phyloP scores from a whole-genome alignment of 495 filamentous ascomycete genomes.

The Hypoxylon trugodes region DNA sequence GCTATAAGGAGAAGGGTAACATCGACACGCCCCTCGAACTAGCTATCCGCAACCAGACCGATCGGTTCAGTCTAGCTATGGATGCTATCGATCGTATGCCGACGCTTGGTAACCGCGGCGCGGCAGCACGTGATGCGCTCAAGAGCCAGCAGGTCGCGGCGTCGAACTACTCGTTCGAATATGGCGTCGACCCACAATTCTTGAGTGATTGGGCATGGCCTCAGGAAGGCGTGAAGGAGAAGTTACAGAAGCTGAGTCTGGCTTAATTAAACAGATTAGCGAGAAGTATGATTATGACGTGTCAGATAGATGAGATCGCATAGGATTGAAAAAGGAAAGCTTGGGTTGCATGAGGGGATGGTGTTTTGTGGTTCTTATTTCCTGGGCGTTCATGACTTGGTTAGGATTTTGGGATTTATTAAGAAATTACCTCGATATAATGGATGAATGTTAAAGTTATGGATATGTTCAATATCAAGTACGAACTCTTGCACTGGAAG shows the following conservation, averaged over 20 bases:
- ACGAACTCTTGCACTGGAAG: no score
- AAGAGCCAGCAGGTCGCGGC: constrained; percentile 65
- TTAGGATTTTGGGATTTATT: not conserved
- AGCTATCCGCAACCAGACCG: constrained; percentile 74
- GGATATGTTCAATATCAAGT: no score
- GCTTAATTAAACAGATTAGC: not conserved
- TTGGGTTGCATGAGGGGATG: constrained; percentile 22
- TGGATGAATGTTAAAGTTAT: no score
- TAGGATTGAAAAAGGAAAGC: not conserved
- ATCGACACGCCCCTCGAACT: constrained; percentile 79
- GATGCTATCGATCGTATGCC: constrained; percentile 73
- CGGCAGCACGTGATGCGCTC: constrained; percentile 66
- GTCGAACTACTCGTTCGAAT: constrained; percentile 66
- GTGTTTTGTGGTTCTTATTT: constrained; percentile 17
- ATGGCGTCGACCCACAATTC: constrained; percentile 71
- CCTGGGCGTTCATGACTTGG: constrained; percentile 9
- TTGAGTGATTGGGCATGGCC: constrained; percentile 73
- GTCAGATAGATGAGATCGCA: not conserved
- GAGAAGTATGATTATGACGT: not conserved
- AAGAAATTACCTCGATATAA: no score
- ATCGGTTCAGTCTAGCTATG: constrained; percentile 75
- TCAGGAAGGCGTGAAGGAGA: constrained; percentile 46
- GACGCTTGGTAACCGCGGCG: constrained; percentile 64
- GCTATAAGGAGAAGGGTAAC: constrained; percentile 78
- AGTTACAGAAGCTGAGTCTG: constrained; percentile 24